A percentile compares a stretch with the other conserved stretches of the same genome.
Conservation (phyloP, 2,329 filamentous ascomycete genomes). For the Hymenoscyphus albidus region DNA sequence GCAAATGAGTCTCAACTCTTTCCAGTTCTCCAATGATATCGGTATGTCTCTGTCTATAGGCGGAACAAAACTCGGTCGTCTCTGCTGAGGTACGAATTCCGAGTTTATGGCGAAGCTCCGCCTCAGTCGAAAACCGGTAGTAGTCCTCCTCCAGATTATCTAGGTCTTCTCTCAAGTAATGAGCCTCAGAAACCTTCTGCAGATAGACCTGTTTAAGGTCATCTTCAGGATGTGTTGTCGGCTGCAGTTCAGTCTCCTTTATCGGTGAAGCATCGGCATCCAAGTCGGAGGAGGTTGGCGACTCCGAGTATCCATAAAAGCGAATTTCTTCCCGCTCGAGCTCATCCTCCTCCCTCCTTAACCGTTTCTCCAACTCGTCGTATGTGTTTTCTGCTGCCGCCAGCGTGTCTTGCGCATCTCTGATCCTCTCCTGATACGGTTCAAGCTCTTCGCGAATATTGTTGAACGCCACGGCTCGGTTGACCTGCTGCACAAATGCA, state of each 20-base stretch:
- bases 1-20: conserved; percentile 20
- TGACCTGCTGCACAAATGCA: conserved; percentile 18
- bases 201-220: conserved; percentile 15
- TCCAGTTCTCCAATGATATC: conserved; percentile 19
- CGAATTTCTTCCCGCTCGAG: conserved; percentile 25
- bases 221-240: conserved; percentile 9
- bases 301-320: conserved; percentile 21
- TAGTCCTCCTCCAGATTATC: conserved; percentile 16
- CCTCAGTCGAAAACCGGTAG: conserved; percentile 14
- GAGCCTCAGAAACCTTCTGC: conserved; percentile 8
- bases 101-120: conserved; percentile 20
- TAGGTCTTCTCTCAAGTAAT: conserved; percentile 14
- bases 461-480: conserved; percentile 18
- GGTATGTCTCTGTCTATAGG: conserved; percentile 20
- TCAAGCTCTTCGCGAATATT: conserved; percentile 13
- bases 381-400: conserved; percentile 21
- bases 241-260: conserved; percentile 3
- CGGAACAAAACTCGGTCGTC: conserved; percentile 17
- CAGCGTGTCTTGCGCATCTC: conserved; percentile 21
- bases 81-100: conserved; percentile 15
- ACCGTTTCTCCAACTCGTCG: conserved; percentile 17
- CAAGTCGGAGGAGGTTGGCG: conserved; percentile 10
- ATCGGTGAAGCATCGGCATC: conserved; percentile 19
- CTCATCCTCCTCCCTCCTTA: conserved; percentile 21
- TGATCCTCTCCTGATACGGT: conserved; percentile 19